Conservation (phyloP, 495 filamentous ascomycete genomes). For the Cudoniella acicularis region DNA sequence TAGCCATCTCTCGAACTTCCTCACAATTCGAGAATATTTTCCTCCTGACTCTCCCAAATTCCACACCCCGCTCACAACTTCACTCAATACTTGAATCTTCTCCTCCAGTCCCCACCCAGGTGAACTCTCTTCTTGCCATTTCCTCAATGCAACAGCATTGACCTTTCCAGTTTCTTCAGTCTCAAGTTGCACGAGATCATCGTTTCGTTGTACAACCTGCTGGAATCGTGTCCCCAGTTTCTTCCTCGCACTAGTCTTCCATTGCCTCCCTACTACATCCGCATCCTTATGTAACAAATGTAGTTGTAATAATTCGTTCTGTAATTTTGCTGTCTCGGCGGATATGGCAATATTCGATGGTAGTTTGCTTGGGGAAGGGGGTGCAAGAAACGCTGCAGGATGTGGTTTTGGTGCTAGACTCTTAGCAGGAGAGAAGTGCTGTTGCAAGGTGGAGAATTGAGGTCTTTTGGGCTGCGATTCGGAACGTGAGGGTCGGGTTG, state of each 20-base stretch:
- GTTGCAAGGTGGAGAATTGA: constrained; percentile 63
- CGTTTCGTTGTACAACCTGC: constrained; percentile 30
- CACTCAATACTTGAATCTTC: constrained; percentile 48
- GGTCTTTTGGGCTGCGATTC: constrained; percentile 38
- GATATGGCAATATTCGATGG: constrained; percentile 51
- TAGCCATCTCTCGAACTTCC: constrained; percentile 50
- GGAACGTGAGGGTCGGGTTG: constrained; percentile 22
- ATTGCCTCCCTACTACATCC: constrained; percentile 29
- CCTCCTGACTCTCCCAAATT: constrained; percentile 44
- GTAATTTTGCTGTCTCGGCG: constrained; percentile 58
- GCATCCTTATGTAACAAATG: constrained; percentile 60
- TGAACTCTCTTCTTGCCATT: constrained; percentile 29
- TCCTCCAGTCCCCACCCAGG: constrained; percentile 37
- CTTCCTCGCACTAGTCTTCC: constrained; percentile 43
- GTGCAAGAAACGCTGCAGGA: constrained; percentile 48
- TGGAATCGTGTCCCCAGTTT: constrained; percentile 39
- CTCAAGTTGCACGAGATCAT: constrained; percentile 31
- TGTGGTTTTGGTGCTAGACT: constrained; percentile 50
- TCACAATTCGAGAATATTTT: constrained; percentile 42
- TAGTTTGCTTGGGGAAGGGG: constrained; percentile 47
- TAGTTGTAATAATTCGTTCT: constrained; percentile 71
- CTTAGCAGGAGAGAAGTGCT: constrained; percentile 67
- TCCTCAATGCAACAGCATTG: constrained; percentile 35
- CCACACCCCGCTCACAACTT: constrained; percentile 47
- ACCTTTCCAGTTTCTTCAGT: constrained; percentile 29